phyloP scores from a whole-genome alignment of 2,329 filamentous ascomycete species.

The Pestalotiopsis fici region DNA sequence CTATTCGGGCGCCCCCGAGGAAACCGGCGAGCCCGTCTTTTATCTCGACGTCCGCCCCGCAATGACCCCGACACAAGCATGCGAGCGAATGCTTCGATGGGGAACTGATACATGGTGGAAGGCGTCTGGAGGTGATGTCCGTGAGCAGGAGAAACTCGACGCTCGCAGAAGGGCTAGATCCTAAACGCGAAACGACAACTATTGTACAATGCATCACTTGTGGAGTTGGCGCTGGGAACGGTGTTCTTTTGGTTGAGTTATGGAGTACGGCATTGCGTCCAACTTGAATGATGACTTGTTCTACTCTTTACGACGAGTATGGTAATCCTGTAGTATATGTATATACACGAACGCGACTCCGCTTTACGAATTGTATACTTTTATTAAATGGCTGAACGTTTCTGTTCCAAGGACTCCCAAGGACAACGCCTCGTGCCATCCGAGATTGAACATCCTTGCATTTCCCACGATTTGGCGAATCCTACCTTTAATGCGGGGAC shows the following conservation, averaged over 20 bases:
- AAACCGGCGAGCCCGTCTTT: constrained; percentile 89
- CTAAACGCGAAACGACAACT: not conserved
- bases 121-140: constrained; percentile 72
- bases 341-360: not conserved
- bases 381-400: not conserved
- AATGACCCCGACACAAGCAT: constrained; percentile 75
- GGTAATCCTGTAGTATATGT: constrained; percentile 8
- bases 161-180: not conserved
- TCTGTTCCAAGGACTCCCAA: not conserved
- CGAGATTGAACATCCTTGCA: not conserved
- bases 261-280: not conserved
- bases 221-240: constrained; percentile 6
- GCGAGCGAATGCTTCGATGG: constrained; percentile 85
- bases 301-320: not conserved
- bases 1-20: constrained; percentile 81
- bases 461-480: constrained; percentile 2
- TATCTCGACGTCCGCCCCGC: constrained; percentile 93
- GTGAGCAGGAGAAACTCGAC: constrained; percentile 38
- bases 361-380: not conserved
- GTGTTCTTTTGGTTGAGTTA: not conserved
- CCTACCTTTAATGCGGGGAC: not conserved
- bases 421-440: not conserved
- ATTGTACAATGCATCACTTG: constrained; percentile 1
- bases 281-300: not conserved
- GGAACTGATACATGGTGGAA: constrained; percentile 91